These are phyloP conservation scores for Exophiala oligosperma DNA, from an alignment of 2,329 filamentous ascomycete species.

Conservation along the genomic window DNA sequence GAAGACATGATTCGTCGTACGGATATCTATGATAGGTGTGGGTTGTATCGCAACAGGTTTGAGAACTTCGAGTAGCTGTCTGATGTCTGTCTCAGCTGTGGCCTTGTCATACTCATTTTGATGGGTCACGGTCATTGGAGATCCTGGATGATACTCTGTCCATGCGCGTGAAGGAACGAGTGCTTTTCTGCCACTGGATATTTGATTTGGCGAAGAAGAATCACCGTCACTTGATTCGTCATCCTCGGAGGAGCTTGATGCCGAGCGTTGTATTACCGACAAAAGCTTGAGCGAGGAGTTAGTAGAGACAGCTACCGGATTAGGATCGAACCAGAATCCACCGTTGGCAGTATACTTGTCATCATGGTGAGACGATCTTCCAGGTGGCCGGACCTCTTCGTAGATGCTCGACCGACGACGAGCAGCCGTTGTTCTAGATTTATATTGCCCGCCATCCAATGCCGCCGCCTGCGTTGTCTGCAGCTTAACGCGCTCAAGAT, in stretches of 20 bases:
- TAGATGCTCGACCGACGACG: slow-evolving; percentile 29
- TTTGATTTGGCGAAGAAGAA: background rate
- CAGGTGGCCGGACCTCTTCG: slow-evolving; percentile 5
- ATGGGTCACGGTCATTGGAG: slow-evolving; percentile 2
- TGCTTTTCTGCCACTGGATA: background rate
- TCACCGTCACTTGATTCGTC: slow-evolving; percentile 10
- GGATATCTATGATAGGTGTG: slow-evolving; percentile 8
- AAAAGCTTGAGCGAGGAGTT: background rate
- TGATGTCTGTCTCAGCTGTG: slow-evolving; percentile 10
- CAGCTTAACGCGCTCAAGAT: no score
- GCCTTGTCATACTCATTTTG: slow-evolving; percentile 9
- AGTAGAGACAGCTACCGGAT: background rate
- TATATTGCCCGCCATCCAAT: slow-evolving; percentile 6
- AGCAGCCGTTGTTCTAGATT: background rate
- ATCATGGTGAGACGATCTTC: slow-evolving; percentile 36
- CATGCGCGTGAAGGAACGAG: slow-evolving; percentile 9
- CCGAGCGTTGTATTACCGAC: slow-evolving; percentile 7
- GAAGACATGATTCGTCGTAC: background rate
- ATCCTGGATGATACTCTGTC: slow-evolving; percentile 17
- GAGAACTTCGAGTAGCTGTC: slow-evolving; percentile 13
- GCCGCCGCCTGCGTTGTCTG: slow-evolving; percentile 5
- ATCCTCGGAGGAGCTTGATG: slow-evolving; percentile 15
- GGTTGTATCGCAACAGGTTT: slow-evolving; percentile 7
- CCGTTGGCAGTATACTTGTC: slow-evolving; percentile 51
- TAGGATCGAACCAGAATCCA: slow-evolving; percentile 25